A percentile compares a stretch with the other conserved stretches of the same genome.
Conservation (phyloP, 345 rosid genomes). For the Theobroma cacao region DNA sequence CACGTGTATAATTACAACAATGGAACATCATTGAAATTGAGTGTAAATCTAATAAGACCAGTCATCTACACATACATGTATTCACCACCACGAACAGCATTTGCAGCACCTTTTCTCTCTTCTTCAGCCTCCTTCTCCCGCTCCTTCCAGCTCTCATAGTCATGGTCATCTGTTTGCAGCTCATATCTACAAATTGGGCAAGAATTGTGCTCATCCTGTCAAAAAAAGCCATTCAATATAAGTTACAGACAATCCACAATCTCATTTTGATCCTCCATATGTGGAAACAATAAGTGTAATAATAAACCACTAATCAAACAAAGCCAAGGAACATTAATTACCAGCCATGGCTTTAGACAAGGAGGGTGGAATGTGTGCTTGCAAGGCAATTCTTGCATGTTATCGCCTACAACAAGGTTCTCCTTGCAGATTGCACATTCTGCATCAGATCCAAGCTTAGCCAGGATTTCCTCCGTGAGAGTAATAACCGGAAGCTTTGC, state of each 20-base stretch:
- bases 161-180: slow-evolving; percentile 83
- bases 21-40: not conserved
- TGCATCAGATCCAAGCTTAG: slow-evolving; percentile 55
- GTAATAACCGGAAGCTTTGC: slow-evolving; percentile 78
- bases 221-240: slow-evolving; percentile 4
- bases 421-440: slow-evolving; percentile 95
- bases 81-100: slow-evolving; percentile 91
- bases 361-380: slow-evolving; percentile 90
- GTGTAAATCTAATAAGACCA: not conserved
- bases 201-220: slow-evolving; percentile 92
- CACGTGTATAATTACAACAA: slow-evolving; percentile 1
- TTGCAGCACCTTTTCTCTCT: slow-evolving; percentile 89
- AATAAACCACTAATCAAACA: slow-evolving; percentile 5
- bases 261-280: not conserved
- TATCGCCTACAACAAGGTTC: slow-evolving; percentile 63
- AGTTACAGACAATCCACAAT: slow-evolving; percentile 3
- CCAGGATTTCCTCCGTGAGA: slow-evolving; percentile 61
- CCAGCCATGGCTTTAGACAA: slow-evolving; percentile 99
- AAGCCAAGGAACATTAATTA: slow-evolving; percentile 32
- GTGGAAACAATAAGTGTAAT: not conserved
- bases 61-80: slow-evolving; percentile 72
- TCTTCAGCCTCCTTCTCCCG: slow-evolving; percentile 84
- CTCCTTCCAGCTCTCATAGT: slow-evolving; percentile 93
- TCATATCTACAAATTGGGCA: slow-evolving; percentile 95
- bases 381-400: slow-evolving; percentile 97